A percentile compares a stretch with the other conserved stretches of the same genome.
Evolutionary conservation across 169 alveolate genomes (phyloP).

Genomic region (Eimeria necatrix): DNA sequence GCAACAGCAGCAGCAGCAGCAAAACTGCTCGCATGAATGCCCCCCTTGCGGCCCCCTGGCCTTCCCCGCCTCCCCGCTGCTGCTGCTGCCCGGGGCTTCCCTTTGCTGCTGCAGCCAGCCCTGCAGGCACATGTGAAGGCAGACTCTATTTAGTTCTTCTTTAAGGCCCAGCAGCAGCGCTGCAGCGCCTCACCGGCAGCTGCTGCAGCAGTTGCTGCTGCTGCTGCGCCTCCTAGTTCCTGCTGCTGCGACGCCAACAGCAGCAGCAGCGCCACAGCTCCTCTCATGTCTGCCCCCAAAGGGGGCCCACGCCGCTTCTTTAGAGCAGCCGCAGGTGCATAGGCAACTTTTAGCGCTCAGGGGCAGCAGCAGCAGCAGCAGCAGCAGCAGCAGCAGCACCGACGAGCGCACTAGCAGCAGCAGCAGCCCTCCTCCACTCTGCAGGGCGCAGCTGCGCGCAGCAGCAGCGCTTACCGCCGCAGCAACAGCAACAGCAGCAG

Average conservation of each 20-base stretch:
- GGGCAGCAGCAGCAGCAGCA: not conserved
- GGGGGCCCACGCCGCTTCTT: not conserved
- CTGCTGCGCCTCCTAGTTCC: not conserved
- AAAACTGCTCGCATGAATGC: too few relatives aligned
- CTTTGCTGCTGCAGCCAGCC: not conserved
- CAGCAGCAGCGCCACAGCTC: not conserved
- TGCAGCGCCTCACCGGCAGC: not conserved
- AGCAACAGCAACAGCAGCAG: not conserved
- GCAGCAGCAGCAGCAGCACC: not conserved
- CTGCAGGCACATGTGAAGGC: not conserved
- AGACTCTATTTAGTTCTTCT: not conserved
- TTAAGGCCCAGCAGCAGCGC: slow-evolving; percentile 5
- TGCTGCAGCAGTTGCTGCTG: slow-evolving; percentile 1
- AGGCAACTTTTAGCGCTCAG: not conserved
- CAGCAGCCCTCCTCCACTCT: not conserved
- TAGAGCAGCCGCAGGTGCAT: not conserved
- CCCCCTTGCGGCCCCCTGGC: too few relatives aligned
- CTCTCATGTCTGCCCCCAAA: too few relatives aligned
- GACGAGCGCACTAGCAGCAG: not conserved
- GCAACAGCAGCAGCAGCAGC: too few relatives aligned
- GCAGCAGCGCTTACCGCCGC: too few relatives aligned
- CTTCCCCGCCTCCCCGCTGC: not conserved
- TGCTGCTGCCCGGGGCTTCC: not conserved
- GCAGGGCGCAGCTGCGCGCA: too few relatives aligned
- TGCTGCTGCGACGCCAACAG: not conserved